These are phyloP conservation scores for Cyberlindnera mississippiensis DNA, from an alignment of 805 yeast genomes.

Conservation along the genomic window DNA sequence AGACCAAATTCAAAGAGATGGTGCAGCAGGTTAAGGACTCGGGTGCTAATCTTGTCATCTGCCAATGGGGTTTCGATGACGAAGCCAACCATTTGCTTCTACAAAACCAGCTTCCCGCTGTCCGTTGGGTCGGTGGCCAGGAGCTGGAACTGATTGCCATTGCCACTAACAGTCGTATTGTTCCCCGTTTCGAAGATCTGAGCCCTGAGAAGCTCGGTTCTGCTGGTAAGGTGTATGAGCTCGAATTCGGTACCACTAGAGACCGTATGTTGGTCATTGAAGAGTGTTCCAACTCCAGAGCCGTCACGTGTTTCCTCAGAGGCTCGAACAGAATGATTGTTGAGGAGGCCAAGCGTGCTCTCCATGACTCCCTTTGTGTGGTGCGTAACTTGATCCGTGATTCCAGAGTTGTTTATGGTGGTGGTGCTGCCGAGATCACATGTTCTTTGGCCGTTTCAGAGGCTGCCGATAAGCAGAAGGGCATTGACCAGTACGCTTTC, in stretches of 20 bases:
- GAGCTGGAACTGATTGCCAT: constrained; percentile 94
- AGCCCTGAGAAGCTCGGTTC: constrained; percentile 75
- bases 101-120: constrained; percentile 88
- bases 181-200: constrained; percentile 94
- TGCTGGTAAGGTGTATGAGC: constrained; percentile 81
- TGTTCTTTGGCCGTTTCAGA: constrained; percentile 88
- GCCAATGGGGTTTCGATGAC: constrained; percentile 99
- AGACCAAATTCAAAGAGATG: constrained; percentile 87
- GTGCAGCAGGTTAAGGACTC: constrained; percentile 77
- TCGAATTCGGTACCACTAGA: constrained; percentile 93
- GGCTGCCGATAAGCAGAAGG: constrained; percentile 89
- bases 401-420: constrained; percentile 95
- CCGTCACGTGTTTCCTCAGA: constrained; percentile 89
- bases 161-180: constrained; percentile 96
- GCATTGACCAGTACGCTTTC: constrained; percentile 97
- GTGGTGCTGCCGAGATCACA: constrained; percentile 96
- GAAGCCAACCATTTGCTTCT: constrained; percentile 93
- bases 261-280: constrained; percentile 96
- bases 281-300: constrained; percentile 79
- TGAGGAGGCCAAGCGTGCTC: constrained; percentile 94
- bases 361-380: constrained; percentile 95
- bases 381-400: constrained; percentile 93
- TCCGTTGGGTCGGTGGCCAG: constrained; percentile 98
- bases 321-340: constrained; percentile 98
- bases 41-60: constrained; percentile 94